Evolutionary conservation across 1,139 yeast species (phyloP), one percentile per base, ranked within the genome.

Genomic region (Diutina neorugosa): DNA sequence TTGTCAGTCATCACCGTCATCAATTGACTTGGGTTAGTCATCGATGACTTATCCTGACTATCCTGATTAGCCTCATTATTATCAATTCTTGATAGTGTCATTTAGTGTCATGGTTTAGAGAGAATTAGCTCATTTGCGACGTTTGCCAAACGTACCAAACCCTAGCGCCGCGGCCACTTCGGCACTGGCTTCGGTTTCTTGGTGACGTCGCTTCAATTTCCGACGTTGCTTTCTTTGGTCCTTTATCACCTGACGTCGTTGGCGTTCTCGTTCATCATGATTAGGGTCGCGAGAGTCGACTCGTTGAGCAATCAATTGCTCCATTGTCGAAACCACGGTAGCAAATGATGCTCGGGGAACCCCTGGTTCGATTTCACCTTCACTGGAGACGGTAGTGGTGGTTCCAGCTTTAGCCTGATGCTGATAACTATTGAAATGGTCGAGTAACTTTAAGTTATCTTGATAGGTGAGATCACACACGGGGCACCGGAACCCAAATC

Each of bases 401-500:
- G 54, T 56, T 25, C 55, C 60, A 2, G 67, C 69, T 52, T 64
- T 70, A 12, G 60, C 57, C 1, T 69, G 64, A 66, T 84, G 93
- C 52, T 74, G 80, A 5, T 82, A 83, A 41, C 90, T 82, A 62
- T 88, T 89, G 61, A 89, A 71, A 68, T 91, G 98, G 62, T 90
- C 95, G 5, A 89, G 75, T 63, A 83, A 83, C 55, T 89, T 85
- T 60, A 89, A 69, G 54, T 86, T 85, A 65, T 91, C 97, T 62
- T 88, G 80, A 67, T 80, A 90, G 1, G 95, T 84, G 58, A 86
- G 66, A 59, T 84, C 80, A 65, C 98, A 91, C 1, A 81, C 69
- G 18, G 86, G 87, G 66, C 98, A 91, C 60, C 81, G 78, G 65
- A 90, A 90, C 2, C 96, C 96, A 58, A 86, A 86, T 58, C 82